These are phyloP conservation scores for Beverwykella pulmonaria DNA, from an alignment of 495 filamentous ascomycete species.

Conservation along the genomic window DNA sequence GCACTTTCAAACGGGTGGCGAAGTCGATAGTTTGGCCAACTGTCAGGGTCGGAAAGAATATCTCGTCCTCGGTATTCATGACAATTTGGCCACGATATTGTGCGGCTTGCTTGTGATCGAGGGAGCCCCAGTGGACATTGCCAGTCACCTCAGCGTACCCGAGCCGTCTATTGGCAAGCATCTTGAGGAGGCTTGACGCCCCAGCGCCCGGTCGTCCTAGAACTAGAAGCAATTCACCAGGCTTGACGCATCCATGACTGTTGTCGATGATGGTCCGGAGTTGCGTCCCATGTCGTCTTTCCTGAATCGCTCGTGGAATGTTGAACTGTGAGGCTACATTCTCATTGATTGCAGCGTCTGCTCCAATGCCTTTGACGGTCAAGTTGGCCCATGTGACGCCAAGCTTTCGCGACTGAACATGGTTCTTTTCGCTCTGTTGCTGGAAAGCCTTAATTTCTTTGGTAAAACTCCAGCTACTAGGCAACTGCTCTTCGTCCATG, in stretches of 20 bases:
- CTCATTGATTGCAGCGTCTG: conserved; percentile 63
- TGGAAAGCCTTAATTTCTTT: no score
- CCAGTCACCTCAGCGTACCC: neutral
- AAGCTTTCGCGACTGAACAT: conserved; percentile 16
- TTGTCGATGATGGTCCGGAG: conserved; percentile 65
- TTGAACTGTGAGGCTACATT: conserved; percentile 30
- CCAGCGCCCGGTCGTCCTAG: conserved; percentile 72
- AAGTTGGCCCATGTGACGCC: conserved; percentile 43
- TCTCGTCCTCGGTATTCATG: conserved; percentile 19
- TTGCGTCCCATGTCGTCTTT: conserved; percentile 51
- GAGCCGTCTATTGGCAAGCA: conserved; percentile 64
- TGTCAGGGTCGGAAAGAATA: conserved; percentile 17
- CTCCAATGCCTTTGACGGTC: conserved; percentile 64
- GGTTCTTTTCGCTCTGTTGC: no score
- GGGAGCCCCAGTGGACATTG: conserved; percentile 7
- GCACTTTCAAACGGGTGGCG: conserved; percentile 44
- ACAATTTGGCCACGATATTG: conserved; percentile 9
- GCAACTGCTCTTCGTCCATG: no score
- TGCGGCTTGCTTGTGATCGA: conserved; percentile 3
- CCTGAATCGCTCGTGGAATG: conserved; percentile 15
- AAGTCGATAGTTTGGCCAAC: conserved; percentile 29
- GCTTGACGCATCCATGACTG: conserved; percentile 57
- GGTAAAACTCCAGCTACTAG: no score
- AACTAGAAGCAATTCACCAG: conserved; percentile 64
- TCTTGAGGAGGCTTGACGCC: no score